Conservation (phyloP, 495 filamentous ascomycete genomes). For the Daldinia caldariorum region DNA sequence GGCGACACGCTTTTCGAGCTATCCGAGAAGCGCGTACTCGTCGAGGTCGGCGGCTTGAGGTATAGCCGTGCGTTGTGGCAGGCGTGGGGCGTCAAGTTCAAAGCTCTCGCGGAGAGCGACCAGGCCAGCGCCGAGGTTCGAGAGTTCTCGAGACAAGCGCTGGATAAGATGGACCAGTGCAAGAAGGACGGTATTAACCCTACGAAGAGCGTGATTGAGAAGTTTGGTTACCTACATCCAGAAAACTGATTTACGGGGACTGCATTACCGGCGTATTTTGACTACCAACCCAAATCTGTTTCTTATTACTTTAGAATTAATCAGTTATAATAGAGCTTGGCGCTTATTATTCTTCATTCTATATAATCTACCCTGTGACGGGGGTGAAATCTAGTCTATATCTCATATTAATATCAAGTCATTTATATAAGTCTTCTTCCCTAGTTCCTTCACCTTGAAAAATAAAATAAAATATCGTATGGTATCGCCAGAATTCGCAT, state of each 20-base stretch:
- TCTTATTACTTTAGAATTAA: not conserved
- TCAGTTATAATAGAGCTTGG: not conserved
- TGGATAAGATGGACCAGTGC: not conserved
- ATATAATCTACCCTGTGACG: not conserved
- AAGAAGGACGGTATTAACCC: not conserved
- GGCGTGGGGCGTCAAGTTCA: not conserved
- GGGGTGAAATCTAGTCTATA: not conserved
- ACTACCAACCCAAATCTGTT: not conserved
- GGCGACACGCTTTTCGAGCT: not conserved
- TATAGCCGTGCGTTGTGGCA: not conserved
- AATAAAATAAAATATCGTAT: not conserved
- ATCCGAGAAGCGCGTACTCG: constrained; percentile 10
- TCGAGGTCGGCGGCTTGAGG: constrained; percentile 1
- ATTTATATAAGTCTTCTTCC: not conserved
- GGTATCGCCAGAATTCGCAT: not conserved
- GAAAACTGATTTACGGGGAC: not conserved
- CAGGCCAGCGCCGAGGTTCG: not conserved
- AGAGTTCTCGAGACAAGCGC: not conserved
- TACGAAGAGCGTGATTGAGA: not conserved
- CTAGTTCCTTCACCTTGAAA: not conserved
- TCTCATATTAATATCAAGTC: not conserved
- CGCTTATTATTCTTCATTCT: not conserved
- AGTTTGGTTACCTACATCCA: constrained; percentile 5
- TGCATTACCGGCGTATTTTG: not conserved
- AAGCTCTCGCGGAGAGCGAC: not conserved